phyloP scores from a whole-genome alignment of 2,329 filamentous ascomycete species.

The Epichloe glyceriae region DNA sequence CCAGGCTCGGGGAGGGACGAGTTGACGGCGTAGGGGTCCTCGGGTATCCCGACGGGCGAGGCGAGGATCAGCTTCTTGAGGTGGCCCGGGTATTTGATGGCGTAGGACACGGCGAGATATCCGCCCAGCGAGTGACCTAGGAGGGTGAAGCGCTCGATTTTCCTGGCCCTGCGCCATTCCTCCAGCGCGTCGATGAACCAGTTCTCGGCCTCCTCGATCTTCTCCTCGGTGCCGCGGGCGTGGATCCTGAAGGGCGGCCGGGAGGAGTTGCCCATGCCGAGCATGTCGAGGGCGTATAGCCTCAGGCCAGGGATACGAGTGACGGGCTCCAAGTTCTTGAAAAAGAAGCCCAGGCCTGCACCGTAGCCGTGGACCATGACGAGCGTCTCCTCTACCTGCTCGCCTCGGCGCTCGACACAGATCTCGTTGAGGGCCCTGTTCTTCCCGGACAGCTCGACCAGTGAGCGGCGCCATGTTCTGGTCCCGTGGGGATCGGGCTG shows the following conservation, averaged over 20 bases:
- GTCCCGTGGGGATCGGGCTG: conserved; percentile 70
- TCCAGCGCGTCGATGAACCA: conserved; percentile 96
- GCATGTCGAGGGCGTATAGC: conserved; percentile 84
- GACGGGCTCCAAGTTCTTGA: conserved; percentile 89
- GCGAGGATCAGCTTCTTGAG: conserved; percentile 94
- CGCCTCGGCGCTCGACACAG: conserved; percentile 70
- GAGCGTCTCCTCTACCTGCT: conserved; percentile 69
- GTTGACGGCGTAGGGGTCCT: conserved; percentile 79
- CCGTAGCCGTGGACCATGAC: conserved; percentile 97
- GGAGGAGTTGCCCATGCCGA: conserved; percentile 85
- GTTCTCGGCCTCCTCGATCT: conserved; percentile 78
- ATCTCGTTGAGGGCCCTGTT: conserved; percentile 87
- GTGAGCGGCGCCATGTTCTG: conserved; percentile 71
- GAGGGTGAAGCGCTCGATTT: conserved; percentile 86
- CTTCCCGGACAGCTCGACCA: conserved; percentile 75
- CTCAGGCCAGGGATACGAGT: conserved; percentile 72
- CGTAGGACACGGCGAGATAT: conserved; percentile 90
- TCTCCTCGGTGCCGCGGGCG: conserved; percentile 65
- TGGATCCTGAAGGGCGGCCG: conserved; percentile 74
- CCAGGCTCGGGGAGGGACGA: conserved; percentile 67
- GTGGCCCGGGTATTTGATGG: conserved; percentile 87
- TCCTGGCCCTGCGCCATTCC: conserved; percentile 81
- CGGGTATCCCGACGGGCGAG: conserved; percentile 86
- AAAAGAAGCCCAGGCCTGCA: conserved; percentile 92
- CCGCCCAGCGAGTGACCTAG: conserved; percentile 88